Conservation (phyloP, 257 asterid species). For the Anisodus tanguticus region DNA sequence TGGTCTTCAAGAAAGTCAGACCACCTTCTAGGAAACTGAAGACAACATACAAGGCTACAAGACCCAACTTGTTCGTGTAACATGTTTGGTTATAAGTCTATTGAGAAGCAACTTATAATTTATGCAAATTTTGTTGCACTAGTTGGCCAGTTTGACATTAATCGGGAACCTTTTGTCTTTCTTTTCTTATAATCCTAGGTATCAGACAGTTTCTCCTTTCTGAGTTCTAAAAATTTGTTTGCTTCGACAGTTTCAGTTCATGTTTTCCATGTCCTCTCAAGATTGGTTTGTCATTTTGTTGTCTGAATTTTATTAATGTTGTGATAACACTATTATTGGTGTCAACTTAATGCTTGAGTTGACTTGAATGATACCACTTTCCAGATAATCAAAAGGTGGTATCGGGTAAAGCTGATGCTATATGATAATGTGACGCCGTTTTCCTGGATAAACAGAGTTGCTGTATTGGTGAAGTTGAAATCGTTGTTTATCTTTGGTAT, state of each 20-base stretch:
- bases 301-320: background rate
- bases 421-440: background rate
- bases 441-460: background rate
- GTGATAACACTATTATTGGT: background rate
- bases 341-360: background rate
- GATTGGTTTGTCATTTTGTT: background rate
- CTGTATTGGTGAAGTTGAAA: background rate
- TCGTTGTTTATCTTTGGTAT: background rate
- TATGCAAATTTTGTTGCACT: conserved; percentile 18
- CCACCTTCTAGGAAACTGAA: conserved; percentile 25
- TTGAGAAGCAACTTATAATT: conserved; percentile 14
- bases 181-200: background rate
- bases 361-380: background rate
- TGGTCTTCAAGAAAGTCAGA: conserved; percentile 25
- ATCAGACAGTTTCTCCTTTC: background rate
- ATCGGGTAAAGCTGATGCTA: background rate
- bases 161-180: background rate
- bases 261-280: background rate
- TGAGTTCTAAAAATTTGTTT: conserved; percentile 8
- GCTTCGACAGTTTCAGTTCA: background rate
- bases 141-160: background rate
- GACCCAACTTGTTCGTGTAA: conserved; percentile 26
- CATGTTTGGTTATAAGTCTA: conserved; percentile 18
- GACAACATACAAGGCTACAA: conserved; percentile 29
- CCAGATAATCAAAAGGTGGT: background rate